These are phyloP conservation scores for Ascochyta koolunga DNA, from an alignment of 2,329 filamentous ascomycete genomes.

Conservation along the genomic window DNA sequence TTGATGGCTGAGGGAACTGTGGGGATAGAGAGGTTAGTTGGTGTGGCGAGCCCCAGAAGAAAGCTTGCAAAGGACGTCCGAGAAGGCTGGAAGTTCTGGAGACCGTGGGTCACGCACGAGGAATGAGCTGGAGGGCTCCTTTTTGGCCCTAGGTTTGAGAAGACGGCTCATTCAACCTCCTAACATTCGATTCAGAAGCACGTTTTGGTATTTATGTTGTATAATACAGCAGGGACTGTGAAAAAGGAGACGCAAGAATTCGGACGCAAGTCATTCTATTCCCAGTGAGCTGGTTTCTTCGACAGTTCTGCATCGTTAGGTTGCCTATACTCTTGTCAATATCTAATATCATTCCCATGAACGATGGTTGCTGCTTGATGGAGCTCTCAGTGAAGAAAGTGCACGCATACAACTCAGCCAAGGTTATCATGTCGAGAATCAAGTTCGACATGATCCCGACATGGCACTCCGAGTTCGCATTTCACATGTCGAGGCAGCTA, in stretches of 20 bases:
- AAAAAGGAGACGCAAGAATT: conserved; percentile 5
- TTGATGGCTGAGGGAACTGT: conserved; percentile 82
- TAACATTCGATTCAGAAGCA: conserved; percentile 16
- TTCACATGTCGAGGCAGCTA: conserved; percentile 4
- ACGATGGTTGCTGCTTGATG: too few species aligned
- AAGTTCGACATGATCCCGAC: background rate
- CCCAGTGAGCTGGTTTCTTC: background rate
- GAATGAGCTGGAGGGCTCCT: conserved; percentile 4
- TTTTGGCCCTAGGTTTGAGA: background rate
- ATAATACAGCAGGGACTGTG: conserved; percentile 5
- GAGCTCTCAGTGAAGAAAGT: too few species aligned
- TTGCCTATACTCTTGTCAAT: conserved; percentile 11
- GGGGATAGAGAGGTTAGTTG: conserved; percentile 85
- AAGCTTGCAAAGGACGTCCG: conserved; percentile 39
- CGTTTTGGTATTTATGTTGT: conserved; percentile 13
- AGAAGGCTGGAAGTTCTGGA: conserved; percentile 51
- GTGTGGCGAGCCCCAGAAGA: conserved; percentile 59
- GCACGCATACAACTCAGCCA: too few species aligned
- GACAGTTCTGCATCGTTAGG: background rate
- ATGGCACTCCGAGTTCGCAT: background rate
- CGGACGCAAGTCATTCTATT: conserved; percentile 8
- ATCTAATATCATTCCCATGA: conserved; percentile 1
- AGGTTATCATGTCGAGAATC: background rate
- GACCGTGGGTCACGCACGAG: conserved; percentile 41
- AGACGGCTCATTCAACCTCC: background rate